Evolutionary conservation across 371 early-diverging fungal genomes (phyloP).

Genomic region (Apophysomyces variabilis): DNA sequence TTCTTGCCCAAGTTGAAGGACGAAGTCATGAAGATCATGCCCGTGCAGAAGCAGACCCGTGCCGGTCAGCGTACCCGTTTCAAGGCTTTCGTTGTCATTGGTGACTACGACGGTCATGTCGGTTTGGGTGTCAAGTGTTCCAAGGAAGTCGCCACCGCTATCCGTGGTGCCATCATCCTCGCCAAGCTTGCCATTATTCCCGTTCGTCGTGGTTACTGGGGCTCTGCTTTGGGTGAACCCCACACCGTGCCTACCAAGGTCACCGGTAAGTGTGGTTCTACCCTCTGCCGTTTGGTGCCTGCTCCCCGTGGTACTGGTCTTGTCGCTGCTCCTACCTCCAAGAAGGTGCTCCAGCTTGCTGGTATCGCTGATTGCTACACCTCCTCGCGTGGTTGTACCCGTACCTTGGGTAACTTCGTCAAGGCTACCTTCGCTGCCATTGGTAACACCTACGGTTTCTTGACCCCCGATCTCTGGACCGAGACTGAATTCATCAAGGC

Average conservation of each 20-base stretch:
- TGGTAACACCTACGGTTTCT: conserved; percentile 94
- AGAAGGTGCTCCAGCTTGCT: conserved; percentile 96
- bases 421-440: conserved; percentile 98
- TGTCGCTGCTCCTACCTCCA: conserved; percentile 94
- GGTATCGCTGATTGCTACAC: conserved; percentile 98
- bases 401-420: conserved; percentile 95
- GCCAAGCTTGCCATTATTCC: conserved; percentile 98
- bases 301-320: conserved; percentile 99
- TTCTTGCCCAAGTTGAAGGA: conserved; percentile 97
- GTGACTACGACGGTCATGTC: conserved; percentile 96
- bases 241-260: conserved; percentile 39
- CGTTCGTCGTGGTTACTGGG: conserved; percentile 99
- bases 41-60: conserved; percentile 99
- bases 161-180: conserved; percentile 96
- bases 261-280: conserved; percentile 69
- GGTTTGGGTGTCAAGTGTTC: conserved; percentile 98
- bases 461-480: conserved; percentile 95
- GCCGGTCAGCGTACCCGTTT: conserved; percentile 99
- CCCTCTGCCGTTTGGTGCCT: conserved; percentile 92
- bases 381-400: conserved; percentile 87
- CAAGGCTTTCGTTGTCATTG: conserved; percentile 98
- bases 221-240: conserved; percentile 86
- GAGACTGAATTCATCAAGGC: conserved; percentile 83
- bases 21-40: conserved; percentile 98
- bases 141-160: conserved; percentile 98